Conservation (phyloP, 2,329 filamentous ascomycete genomes). For the Fusarium anthophilum region DNA sequence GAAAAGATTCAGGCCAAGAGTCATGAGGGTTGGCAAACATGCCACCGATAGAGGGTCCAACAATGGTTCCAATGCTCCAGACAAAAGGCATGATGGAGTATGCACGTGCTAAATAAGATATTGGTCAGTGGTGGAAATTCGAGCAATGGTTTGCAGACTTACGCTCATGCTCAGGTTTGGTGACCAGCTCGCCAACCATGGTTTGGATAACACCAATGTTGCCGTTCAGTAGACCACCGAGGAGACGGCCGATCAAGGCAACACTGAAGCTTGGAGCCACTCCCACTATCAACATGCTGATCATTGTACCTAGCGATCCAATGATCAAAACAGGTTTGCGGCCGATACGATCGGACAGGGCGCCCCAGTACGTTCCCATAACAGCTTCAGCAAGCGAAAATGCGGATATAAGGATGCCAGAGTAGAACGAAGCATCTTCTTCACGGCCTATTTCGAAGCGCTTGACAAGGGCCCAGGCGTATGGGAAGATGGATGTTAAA, state of each 20-base stretch:
- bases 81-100: conserved; percentile 95
- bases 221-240: conserved; percentile 87
- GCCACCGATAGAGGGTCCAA: conserved; percentile 89
- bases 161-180: conserved; percentile 86
- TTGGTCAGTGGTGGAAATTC: neutral
- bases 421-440: conserved; percentile 85
- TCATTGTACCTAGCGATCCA: conserved; percentile 83
- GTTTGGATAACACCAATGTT: conserved; percentile 93
- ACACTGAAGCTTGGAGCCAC: conserved; percentile 86
- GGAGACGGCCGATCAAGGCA: conserved; percentile 76
- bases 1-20: conserved; percentile 77
- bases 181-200: conserved; percentile 90
- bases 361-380: conserved; percentile 90
- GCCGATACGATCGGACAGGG: conserved; percentile 81
- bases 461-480: conserved; percentile 86
- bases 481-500: conserved; percentile 92
- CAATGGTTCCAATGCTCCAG: conserved; percentile 89
- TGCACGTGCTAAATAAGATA: conserved; percentile 72
- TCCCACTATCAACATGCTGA: conserved; percentile 84
- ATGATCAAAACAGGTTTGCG: conserved; percentile 86
- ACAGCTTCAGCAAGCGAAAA: conserved; percentile 84
- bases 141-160: conserved; percentile 52
- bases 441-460: conserved; percentile 76
- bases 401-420: conserved; percentile 86
- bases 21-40: conserved; percentile 81